A percentile compares a stretch with the other conserved stretches of the same genome.
Conservation (phyloP, 1,284 basidiomycete genomes). For the Pyrrhoderma noxium region DNA sequence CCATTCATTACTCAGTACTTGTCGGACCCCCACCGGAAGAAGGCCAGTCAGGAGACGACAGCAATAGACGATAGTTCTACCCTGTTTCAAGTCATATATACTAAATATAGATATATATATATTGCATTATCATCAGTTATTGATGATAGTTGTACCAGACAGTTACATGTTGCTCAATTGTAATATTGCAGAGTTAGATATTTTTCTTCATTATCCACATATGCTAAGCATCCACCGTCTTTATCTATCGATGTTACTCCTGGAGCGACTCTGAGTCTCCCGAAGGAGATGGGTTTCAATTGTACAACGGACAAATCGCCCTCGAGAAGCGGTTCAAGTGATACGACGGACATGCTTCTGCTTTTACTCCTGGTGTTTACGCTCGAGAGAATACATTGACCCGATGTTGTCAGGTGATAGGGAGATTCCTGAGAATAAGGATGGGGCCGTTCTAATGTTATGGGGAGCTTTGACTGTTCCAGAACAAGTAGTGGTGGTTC, state of each 20-base stretch:
- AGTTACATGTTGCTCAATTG: not conserved
- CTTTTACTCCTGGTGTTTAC: conserved; percentile 5
- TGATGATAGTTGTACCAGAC: too few relatives aligned
- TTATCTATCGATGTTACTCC: conserved; percentile 1
- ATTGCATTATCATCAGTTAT: too few relatives aligned
- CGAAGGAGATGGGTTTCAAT: conserved; percentile 4
- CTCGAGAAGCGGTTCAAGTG: conserved; percentile 3
- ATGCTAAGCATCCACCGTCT: conserved; percentile 1
- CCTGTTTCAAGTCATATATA: too few relatives aligned
- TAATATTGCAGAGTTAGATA: conserved; percentile 1
- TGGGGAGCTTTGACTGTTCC: not conserved
- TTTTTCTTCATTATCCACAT: not conserved
- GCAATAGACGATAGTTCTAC: too few relatives aligned
- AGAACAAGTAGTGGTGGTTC: not conserved
- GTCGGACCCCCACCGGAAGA: too few relatives aligned
- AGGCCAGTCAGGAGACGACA: too few relatives aligned
- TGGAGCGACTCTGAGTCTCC: conserved; percentile 2
- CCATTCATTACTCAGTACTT: too few relatives aligned
- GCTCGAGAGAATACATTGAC: conserved; percentile 6
- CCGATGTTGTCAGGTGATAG: not conserved
- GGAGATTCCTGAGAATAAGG: conserved; percentile 4
- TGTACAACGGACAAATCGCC: not conserved
- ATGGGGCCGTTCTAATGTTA: not conserved
- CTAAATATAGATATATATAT: too few relatives aligned
- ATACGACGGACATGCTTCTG: conserved; percentile 3